These are phyloP conservation scores for Coprinopsis strossmayeri DNA, from an alignment of 768 basidiomycete genomes.

Conservation along the genomic window DNA sequence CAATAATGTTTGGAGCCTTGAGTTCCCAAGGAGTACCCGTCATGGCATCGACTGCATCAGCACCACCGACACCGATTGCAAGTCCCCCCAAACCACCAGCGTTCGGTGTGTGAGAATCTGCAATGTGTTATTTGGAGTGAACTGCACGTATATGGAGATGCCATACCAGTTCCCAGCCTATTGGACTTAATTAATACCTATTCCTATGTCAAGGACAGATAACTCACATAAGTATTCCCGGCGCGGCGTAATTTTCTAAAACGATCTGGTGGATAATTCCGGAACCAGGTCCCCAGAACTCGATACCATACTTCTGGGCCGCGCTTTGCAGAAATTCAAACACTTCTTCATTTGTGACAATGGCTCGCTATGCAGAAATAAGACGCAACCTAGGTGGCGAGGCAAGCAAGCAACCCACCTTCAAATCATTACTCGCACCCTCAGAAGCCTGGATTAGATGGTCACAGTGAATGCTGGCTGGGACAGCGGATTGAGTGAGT, in stretches of 20 bases:
- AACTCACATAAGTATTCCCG: slow-evolving; percentile 83
- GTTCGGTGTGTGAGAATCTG: slow-evolving; percentile 97
- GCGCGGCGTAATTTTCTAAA: slow-evolving; percentile 94
- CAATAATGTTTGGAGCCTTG: slow-evolving; percentile 81
- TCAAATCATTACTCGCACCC: slow-evolving; percentile 80
- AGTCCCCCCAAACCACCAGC: slow-evolving; percentile 95
- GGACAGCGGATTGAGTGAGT: slow-evolving; percentile 75
- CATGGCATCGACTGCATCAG: slow-evolving; percentile 97
- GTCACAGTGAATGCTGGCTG: slow-evolving; percentile 93
- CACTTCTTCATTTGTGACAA: slow-evolving; percentile 88
- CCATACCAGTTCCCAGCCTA: slow-evolving; percentile 76
- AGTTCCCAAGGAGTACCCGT: slow-evolving; percentile 98
- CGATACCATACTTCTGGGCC: slow-evolving; percentile 86
- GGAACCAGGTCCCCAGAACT: slow-evolving; percentile 97
- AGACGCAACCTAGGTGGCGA: not conserved
- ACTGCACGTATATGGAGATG: not conserved
- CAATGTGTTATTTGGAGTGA: not conserved
- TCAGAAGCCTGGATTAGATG: slow-evolving; percentile 93
- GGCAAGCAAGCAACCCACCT: slow-evolving; percentile 37
- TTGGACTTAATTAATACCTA: too few relatives aligned
- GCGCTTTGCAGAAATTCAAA: slow-evolving; percentile 97
- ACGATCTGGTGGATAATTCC: slow-evolving; percentile 98
- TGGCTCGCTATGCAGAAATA: slow-evolving; percentile 52
- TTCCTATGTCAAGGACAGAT: not conserved
- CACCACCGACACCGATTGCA: slow-evolving; percentile 98